Percentiles rank a stretch among this genome's conserved stretches.
phyloP scores from a whole-genome alignment of 148 eudicot genomes.

The Oxyria digyna region DNA sequence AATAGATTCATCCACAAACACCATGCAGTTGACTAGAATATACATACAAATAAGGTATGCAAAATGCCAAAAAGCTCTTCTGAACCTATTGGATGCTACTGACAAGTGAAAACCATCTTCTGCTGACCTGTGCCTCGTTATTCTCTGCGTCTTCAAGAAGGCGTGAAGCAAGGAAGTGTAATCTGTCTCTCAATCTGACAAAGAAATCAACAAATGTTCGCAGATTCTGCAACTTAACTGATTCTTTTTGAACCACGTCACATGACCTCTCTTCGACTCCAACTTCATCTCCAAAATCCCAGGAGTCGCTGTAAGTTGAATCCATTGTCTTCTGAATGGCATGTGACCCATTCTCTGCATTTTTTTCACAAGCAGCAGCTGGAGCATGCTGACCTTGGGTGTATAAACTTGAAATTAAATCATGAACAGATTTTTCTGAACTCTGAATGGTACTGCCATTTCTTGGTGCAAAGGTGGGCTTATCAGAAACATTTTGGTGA shows the following conservation, averaged over 20 bases:
- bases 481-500: slow-evolving; percentile 18
- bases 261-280: slow-evolving; percentile 13
- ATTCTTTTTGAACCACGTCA: slow-evolving; percentile 13
- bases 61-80: neutral
- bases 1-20: neutral
- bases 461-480: slow-evolving; percentile 19
- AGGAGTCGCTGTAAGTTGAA: slow-evolving; percentile 31
- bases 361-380: slow-evolving; percentile 13
- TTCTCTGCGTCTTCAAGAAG: slow-evolving; percentile 50
- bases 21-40: neutral
- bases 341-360: slow-evolving; percentile 21
- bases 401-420: slow-evolving; percentile 58
- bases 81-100: neutral
- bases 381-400: slow-evolving; percentile 37
- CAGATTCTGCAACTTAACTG: slow-evolving; percentile 27
- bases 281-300: slow-evolving; percentile 52
- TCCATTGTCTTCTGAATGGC: slow-evolving; percentile 15
- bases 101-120: neutral
- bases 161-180: slow-evolving; percentile 29
- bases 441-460: slow-evolving; percentile 24
- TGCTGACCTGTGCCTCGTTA: slow-evolving; percentile 49
- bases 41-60: neutral
- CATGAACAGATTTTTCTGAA: slow-evolving; percentile 38
- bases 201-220: slow-evolving; percentile 33
- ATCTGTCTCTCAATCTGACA: slow-evolving; percentile 28